Evolutionary conservation across 116 monocot genomes (phyloP).

Genomic region (Posidonia oceanica): DNA sequence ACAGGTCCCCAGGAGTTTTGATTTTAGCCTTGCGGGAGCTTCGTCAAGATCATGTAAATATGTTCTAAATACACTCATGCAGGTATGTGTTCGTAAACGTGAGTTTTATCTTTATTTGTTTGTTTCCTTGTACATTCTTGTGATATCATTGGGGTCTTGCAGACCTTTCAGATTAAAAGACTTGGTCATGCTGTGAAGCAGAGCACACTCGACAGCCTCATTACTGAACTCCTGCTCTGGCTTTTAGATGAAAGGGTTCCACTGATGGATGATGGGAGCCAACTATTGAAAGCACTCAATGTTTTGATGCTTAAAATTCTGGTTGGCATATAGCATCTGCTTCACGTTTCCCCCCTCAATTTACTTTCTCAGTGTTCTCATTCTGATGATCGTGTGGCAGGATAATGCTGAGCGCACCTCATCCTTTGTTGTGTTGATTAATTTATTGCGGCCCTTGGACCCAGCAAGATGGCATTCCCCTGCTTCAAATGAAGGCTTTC

Average conservation of each 20-base stretch:
- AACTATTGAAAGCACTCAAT: conserved; percentile 91
- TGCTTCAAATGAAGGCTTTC: conserved; percentile 44
- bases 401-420: conserved; percentile 97
- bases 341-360: background rate
- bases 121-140: conserved; percentile 4
- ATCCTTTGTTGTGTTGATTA: conserved; percentile 94
- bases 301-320: conserved; percentile 99
- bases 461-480: conserved; percentile 87
- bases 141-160: conserved; percentile 15
- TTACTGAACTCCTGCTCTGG: conserved; percentile 95
- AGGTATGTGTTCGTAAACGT: conserved; percentile 27
- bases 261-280: conserved; percentile 97
- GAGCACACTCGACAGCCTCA: conserved; percentile 77
- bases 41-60: conserved; percentile 99
- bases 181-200: conserved; percentile 88
- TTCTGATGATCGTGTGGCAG: conserved; percentile 26
- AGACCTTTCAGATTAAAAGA: conserved; percentile 93
- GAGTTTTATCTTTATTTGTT: background rate
- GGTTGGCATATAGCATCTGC: conserved; percentile 26
- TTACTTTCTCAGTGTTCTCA: background rate
- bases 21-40: conserved; percentile 90
- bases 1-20: conserved; percentile 86
- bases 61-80: conserved; percentile 98
- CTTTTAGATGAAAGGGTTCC: conserved; percentile 99
- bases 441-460: conserved; percentile 79